Conservation (phyloP, 2,329 filamentous ascomycete species). For the Cladosporium sp. region DNA sequence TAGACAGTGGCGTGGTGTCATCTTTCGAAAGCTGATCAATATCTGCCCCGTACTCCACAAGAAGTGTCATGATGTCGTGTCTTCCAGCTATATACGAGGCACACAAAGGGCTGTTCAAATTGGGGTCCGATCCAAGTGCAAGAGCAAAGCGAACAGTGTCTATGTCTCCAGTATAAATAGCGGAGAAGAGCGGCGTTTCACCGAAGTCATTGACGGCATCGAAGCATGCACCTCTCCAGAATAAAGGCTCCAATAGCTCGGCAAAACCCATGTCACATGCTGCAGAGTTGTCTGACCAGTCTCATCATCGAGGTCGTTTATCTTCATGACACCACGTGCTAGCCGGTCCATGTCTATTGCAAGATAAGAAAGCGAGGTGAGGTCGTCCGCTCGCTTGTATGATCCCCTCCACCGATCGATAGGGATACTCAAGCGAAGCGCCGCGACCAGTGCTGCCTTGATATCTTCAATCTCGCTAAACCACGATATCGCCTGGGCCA, state of each 20-base stretch:
- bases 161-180: not conserved
- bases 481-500: not conserved
- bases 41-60: not conserved
- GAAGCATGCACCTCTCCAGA: not conserved
- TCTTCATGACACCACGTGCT: not conserved
- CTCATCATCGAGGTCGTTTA: not conserved
- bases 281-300: not conserved
- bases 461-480: not conserved
- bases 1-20: not conserved
- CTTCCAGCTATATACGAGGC: not conserved
- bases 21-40: not conserved
- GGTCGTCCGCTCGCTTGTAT: too few relatives aligned
- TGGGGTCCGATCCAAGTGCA: not conserved
- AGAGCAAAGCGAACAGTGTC: not conserved
- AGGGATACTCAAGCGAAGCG: not conserved
- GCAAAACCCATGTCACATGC: not conserved
- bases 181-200: not conserved
- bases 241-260: not conserved
- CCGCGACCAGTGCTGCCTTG: not conserved
- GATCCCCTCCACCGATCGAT: too few relatives aligned
- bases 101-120: not conserved
- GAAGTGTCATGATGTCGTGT: not conserved
- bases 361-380: too few relatives aligned
- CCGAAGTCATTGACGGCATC: not conserved
- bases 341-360: not conserved